Evolutionary conservation across 257 asterid species (phyloP), one percentile per base, ranked within the genome.

Genomic region (Solanum ossicruentum): DNA sequence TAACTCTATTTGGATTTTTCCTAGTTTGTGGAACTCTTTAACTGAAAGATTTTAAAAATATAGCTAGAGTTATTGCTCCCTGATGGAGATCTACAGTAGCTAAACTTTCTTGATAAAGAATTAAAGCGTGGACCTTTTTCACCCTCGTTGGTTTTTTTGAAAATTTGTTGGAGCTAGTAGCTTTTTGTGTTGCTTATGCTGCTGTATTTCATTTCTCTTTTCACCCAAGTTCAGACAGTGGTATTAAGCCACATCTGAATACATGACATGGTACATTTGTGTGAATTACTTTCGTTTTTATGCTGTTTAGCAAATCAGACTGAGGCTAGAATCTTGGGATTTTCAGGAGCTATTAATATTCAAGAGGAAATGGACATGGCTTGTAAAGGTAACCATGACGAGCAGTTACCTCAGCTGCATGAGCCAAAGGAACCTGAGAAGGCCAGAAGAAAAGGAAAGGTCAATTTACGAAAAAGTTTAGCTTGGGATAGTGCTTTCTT

Each of bases 401-500:
- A 87, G 47, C 83, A 85, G 82, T 84, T 93, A 69, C 93, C 97
- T 1, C 88, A 90, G 86, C 88, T 92, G 85, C 89, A 73, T n/a
- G 93, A 88, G 82, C 91, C 97, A 6, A 63, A 17, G 16, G 98
- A 95, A 83, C 96, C 97, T 28, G 89, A 87, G 82, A 84, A 86
- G 66, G 85, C 56, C 61, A 86, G 82, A 67, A 84, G 89, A 81
- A 91, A 84, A 41, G 94, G 94, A 70, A 94, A 93, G 91, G 94
- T 91, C 88, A 93, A 96, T 84, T 85, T 93, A 91, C 97, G 98
- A 21, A 92, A 95, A 89, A 96, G 99, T 89, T 88, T 96, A 88
- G 99, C 98, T 45, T 96, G 99, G 99, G 98, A 96, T 86, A 93
- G 91, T 86, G 99, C 99, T 69, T 96, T 96, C 93, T 96, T 93